Base-by-base conservation (phyloP, 225 moss, liverwort and hornwort genomes). In the Polytrichum formosum region DNA sequence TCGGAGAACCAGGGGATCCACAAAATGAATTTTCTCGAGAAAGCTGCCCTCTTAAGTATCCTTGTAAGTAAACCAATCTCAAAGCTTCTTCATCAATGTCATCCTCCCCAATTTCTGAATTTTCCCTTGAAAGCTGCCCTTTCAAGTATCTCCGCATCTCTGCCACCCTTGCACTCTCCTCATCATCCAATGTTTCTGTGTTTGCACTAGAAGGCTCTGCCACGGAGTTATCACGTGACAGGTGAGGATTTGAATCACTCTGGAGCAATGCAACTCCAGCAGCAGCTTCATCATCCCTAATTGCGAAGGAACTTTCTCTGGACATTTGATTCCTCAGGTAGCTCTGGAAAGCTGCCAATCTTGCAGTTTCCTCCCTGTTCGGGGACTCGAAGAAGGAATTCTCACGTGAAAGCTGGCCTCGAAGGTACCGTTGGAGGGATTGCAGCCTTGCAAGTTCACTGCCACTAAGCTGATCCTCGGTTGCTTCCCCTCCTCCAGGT, bases 1-100 rank as follows among this genome's bases (percentile, higher is more conserved):
- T 9, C 68, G 76, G 79, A 54, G 85, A 77, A 35, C 61, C 61
- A 37, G 70, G 33, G 46, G 74, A 70, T 63, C 75, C 79, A 28
- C 68, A 69, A 71, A 67, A 73, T 53, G 78, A 82, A 65, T 63
- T 74, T 53, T 70, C 55, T 25, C 79, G 76, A 35, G 79, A 79
- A 54, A 82, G 81, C 63, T 85, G 85, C 54, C 79, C 79, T 74
- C 81, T 76, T 67, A 81, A 65, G 62, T 70, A 84, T 21, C 80
- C 75, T 61, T 73, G 75, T 26, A 78, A 53, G 72, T 80, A 75
- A 53, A 72, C 69, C 69, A 77, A 55, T 55, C 77, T 72, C 33
- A 75, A 56, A 18, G 72, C 53, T 54, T 72, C 72, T n/a, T 84
- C 70, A 8, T 74, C 80, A 13, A 26, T 55, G 33, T 74, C 74